A percentile compares a stretch with the other conserved stretches of the same genome.
phyloP scores from a whole-genome alignment of 2,329 filamentous ascomycete genomes.

The Cyanodermella asteris region DNA sequence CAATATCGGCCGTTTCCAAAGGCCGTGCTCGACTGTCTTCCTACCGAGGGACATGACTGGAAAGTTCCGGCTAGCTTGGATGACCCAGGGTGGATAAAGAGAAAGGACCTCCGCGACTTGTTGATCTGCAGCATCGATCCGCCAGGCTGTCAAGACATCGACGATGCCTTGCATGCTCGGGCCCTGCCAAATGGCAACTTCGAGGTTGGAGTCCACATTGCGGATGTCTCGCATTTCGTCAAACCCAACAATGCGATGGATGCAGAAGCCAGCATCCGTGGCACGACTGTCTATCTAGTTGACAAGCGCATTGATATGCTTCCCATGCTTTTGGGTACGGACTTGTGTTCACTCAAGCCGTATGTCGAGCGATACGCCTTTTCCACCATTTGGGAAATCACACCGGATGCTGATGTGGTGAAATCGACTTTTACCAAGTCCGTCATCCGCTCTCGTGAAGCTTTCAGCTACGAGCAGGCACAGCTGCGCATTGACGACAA shows the following conservation, averaged over 20 bases:
- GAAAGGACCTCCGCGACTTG: constrained; percentile 63
- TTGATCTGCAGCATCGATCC: constrained; percentile 96
- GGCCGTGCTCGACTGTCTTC: constrained; percentile 81
- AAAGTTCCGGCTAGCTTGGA: constrained; percentile 60
- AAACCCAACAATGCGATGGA: constrained; percentile 97
- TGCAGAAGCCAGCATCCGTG: constrained; percentile 74
- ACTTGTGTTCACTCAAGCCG: constrained; percentile 88
- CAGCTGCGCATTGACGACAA: constrained; percentile 82
- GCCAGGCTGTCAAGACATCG: constrained; percentile 88
- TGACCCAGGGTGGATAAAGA: constrained; percentile 68
- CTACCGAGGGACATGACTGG: constrained; percentile 82
- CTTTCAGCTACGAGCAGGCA: constrained; percentile 93
- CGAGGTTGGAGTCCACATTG: constrained; percentile 94
- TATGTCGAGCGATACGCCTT: constrained; percentile 90
- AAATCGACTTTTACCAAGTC: constrained; percentile 85
- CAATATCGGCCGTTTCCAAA: constrained; percentile 96
- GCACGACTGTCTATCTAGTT: constrained; percentile 90
- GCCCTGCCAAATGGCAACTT: constrained; percentile 77
- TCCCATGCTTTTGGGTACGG: constrained; percentile 84
- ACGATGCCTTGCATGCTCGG: constrained; percentile 81
- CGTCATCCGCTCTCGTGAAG: constrained; percentile 87
- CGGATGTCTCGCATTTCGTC: constrained; percentile 97
- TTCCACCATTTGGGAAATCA: constrained; percentile 74
- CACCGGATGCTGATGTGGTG: constrained; percentile 64
- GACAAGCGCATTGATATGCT: constrained; percentile 99